A percentile compares a stretch with the other conserved stretches of the same genome.
phyloP scores from a whole-genome alignment of 768 basidiomycete genomes.

The Boletus tylopilopsis region DNA sequence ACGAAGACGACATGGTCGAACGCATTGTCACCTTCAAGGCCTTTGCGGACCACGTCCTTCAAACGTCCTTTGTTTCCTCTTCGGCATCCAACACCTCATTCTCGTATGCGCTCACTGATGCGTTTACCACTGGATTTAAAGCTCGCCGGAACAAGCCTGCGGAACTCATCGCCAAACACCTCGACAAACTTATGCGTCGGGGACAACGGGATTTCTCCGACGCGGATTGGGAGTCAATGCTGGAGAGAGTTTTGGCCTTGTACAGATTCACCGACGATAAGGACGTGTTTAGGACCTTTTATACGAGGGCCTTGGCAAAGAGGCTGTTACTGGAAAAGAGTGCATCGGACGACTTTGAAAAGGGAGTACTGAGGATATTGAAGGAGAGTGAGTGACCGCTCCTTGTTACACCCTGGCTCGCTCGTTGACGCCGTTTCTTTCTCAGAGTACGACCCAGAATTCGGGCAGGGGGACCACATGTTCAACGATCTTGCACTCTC shows the following conservation, averaged over 20 bases:
- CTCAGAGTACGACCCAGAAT: slow-evolving; percentile 95
- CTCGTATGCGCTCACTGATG: slow-evolving; percentile 63
- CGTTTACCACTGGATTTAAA: slow-evolving; percentile 73
- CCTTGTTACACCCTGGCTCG: no score
- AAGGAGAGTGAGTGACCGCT: slow-evolving; percentile 60
- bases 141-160: slow-evolving; percentile 78
- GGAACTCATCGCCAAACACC: slow-evolving; percentile 88
- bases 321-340: slow-evolving; percentile 79
- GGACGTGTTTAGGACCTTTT: slow-evolving; percentile 92
- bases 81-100: slow-evolving; percentile 52
- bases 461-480: slow-evolving; percentile 93
- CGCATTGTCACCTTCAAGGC: slow-evolving; percentile 66
- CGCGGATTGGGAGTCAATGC: slow-evolving; percentile 52
- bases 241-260: slow-evolving; percentile 67
- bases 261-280: slow-evolving; percentile 90
- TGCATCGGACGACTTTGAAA: slow-evolving; percentile 86
- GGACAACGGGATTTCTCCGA: slow-evolving; percentile 74
- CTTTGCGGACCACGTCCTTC: slow-evolving; percentile 49
- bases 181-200: slow-evolving; percentile 83
- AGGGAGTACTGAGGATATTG: slow-evolving; percentile 77
- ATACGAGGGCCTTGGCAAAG: slow-evolving; percentile 85
- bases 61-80: slow-evolving; percentile 46
- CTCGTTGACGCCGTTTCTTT: slow-evolving; percentile 13
- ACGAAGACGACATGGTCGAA: slow-evolving; percentile 77
- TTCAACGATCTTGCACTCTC: slow-evolving; percentile 87